Conservation (phyloP, 306 rosid genomes). For the Glycine soja region DNA sequence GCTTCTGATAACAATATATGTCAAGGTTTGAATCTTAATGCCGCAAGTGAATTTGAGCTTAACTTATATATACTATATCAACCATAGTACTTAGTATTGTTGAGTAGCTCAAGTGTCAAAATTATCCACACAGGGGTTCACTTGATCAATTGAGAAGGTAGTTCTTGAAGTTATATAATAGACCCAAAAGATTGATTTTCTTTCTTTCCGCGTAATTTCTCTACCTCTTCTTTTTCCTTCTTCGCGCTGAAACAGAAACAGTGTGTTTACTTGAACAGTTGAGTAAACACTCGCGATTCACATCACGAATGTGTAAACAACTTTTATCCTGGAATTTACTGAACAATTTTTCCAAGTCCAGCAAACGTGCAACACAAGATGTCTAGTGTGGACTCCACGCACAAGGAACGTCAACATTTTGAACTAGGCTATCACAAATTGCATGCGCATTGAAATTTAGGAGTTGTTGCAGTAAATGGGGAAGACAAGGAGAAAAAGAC, state of each 20-base stretch:
- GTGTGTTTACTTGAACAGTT: background rate
- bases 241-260: background rate
- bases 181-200: background rate
- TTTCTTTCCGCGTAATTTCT: background rate
- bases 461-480: constrained; percentile 34
- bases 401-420: constrained; percentile 51
- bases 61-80: no score
- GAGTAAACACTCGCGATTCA: constrained; percentile 9
- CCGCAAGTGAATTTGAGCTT: no score
- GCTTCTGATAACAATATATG: no score
- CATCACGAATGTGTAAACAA: constrained; percentile 12
- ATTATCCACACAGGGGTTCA: background rate
- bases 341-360: constrained; percentile 35
- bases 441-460: constrained; percentile 45
- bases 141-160: background rate
- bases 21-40: background rate
- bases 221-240: background rate
- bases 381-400: constrained; percentile 47
- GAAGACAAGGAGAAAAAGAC: constrained; percentile 38
- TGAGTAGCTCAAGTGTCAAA: background rate
- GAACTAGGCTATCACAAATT: constrained; percentile 30
- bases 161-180: background rate
- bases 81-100: background rate
- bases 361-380: constrained; percentile 18
- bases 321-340: constrained; percentile 17